A percentile compares a stretch with the other conserved stretches of the same genome.
Evolutionary conservation across 2,329 filamentous ascomycete species (phyloP).

Genomic region (Xylaria hypoxylon): DNA sequence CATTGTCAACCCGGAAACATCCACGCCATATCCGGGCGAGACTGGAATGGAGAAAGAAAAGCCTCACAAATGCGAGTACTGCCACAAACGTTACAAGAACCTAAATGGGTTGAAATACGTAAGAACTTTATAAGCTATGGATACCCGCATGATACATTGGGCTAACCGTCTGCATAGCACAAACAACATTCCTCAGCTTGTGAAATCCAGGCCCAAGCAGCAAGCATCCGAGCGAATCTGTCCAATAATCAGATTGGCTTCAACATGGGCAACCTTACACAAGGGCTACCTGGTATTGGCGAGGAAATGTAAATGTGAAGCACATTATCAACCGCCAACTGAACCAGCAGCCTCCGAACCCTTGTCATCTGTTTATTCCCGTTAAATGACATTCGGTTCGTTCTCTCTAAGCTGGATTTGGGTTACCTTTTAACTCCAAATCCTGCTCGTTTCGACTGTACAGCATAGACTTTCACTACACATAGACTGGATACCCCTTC

Average conservation of each 20-base stretch:
- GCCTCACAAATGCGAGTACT: slow-evolving; percentile 96
- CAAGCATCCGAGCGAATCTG: slow-evolving; percentile 55
- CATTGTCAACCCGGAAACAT: slow-evolving; percentile 96
- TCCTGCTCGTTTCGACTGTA: slow-evolving; percentile 42
- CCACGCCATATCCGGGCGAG: slow-evolving; percentile 92
- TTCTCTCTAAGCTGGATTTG: slow-evolving; percentile 13
- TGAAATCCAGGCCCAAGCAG: slow-evolving; percentile 79
- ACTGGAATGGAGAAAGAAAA: slow-evolving; percentile 99
- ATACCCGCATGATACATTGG: slow-evolving; percentile 43
- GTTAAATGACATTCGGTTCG: slow-evolving; percentile 28
- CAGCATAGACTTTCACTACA: slow-evolving; percentile 45
- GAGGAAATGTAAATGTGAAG: slow-evolving; percentile 60
- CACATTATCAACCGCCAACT: not conserved
- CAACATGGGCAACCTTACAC: slow-evolving; percentile 46
- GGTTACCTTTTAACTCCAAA: slow-evolving; percentile 15
- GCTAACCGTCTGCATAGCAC: slow-evolving; percentile 59
- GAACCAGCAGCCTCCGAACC: not conserved
- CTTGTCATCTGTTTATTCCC: slow-evolving; percentile 15
- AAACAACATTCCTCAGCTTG: slow-evolving; percentile 88
- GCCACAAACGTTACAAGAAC: slow-evolving; percentile 99
- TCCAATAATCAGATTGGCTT: slow-evolving; percentile 49
- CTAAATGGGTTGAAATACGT: slow-evolving; percentile 97
- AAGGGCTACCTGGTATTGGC: slow-evolving; percentile 66
- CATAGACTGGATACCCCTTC: slow-evolving; percentile 52
- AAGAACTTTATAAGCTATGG: slow-evolving; percentile 51